Percentiles rank a stretch among this genome's conserved stretches.
Conservation (phyloP, 192 early-diverging fungal genomes). For the Dimargaris xerosporica region DNA sequence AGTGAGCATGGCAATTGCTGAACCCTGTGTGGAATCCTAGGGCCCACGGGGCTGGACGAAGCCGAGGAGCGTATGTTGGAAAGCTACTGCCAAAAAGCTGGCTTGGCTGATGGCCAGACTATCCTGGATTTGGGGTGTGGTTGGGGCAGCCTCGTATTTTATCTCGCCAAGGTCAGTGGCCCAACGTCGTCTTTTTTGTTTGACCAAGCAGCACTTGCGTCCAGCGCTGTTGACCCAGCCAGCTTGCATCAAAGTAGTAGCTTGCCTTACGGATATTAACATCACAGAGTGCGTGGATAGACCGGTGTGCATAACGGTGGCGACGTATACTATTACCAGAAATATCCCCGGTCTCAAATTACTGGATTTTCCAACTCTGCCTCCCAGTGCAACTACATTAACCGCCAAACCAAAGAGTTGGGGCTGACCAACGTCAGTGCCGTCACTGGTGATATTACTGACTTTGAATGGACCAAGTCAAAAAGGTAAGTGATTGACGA, state of each 20-base stretch:
- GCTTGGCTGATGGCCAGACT: slow-evolving; percentile 33
- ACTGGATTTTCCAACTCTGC: slow-evolving; percentile 42
- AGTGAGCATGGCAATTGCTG: neutral
- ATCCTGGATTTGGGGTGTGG: slow-evolving; percentile 60
- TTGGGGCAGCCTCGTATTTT: slow-evolving; percentile 36
- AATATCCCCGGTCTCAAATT: slow-evolving; percentile 37
- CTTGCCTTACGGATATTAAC: too few species aligned
- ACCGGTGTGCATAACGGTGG: too few species aligned
- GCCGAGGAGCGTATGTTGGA: slow-evolving; percentile 46
- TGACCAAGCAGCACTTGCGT: too few species aligned
- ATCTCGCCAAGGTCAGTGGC: neutral
- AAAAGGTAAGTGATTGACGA: neutral
- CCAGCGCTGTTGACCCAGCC: too few species aligned
- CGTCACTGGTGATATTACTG: slow-evolving; percentile 39
- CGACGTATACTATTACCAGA: slow-evolving; percentile 12
- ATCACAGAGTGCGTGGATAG: too few species aligned
- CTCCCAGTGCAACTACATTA: slow-evolving; percentile 36
- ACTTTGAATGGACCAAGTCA: slow-evolving; percentile 24
- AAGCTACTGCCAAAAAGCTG: slow-evolving; percentile 32
- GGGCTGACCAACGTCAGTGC: slow-evolving; percentile 37
- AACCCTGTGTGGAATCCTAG: neutral
- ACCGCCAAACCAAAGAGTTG: slow-evolving; percentile 15
- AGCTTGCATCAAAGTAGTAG: too few species aligned
- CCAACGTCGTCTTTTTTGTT: neutral
- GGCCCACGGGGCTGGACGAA: slow-evolving; percentile 21